Conservation (phyloP, 495 filamentous ascomycete species). For the Xylaria sp. region DNA sequence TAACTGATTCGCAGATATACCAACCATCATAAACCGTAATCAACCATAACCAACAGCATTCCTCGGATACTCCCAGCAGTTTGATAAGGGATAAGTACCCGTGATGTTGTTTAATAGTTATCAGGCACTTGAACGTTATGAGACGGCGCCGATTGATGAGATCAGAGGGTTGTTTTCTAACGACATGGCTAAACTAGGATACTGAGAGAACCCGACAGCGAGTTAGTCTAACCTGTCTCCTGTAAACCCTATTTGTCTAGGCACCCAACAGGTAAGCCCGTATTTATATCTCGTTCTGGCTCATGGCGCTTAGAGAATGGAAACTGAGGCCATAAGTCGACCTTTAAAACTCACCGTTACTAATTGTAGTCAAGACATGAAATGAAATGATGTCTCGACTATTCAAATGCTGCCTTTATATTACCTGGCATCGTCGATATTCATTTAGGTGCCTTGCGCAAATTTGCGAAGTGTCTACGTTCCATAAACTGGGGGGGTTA, state of each 20-base stretch:
- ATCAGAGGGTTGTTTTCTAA: neutral
- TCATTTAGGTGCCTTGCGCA: neutral
- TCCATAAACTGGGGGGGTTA: neutral
- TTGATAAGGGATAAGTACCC: neutral
- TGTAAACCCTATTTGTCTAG: neutral
- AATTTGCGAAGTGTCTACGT: neutral
- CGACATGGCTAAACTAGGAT: neutral
- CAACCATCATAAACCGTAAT: no score
- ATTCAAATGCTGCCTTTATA: neutral
- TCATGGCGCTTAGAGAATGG: neutral
- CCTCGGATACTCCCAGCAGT: neutral
- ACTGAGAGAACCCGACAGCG: neutral
- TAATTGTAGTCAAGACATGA: neutral
- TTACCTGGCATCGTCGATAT: no score
- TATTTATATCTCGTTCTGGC: neutral
- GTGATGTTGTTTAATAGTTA: neutral
- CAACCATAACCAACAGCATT: neutral
- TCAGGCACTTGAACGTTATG: neutral
- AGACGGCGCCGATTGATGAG: neutral
- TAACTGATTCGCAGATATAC: constrained; percentile 9
- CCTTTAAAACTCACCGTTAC: neutral
- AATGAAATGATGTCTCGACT: neutral
- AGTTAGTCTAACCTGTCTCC: neutral
- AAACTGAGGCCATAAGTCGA: neutral
- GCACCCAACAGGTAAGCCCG: neutral